Conservation (phyloP, 352 stramenopile genomes). For the Phytophthora pseudosyringae region DNA sequence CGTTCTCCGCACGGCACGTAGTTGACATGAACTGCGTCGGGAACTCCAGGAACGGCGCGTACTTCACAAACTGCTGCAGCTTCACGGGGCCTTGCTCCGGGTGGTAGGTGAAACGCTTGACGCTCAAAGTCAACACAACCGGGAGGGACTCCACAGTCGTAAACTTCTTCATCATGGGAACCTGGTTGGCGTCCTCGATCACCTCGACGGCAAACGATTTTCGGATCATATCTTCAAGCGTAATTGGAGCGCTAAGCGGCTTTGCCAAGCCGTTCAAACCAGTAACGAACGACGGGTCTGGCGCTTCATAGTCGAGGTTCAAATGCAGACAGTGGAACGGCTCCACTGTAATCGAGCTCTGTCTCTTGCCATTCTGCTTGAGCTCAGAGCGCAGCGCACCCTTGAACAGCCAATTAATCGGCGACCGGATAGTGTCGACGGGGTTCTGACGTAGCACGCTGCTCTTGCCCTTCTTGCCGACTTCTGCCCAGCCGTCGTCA, state of each 20-base stretch:
- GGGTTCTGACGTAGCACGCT: conserved; percentile 78
- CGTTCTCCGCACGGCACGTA: conserved; percentile 66
- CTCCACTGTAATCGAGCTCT: conserved; percentile 86
- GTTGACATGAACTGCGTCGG: conserved; percentile 69
- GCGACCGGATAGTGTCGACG: conserved; percentile 66
- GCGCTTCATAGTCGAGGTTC: conserved; percentile 70
- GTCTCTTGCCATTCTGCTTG: conserved; percentile 72
- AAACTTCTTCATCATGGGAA: conserved; percentile 71
- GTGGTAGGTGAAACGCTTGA: conserved; percentile 90
- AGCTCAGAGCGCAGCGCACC: conserved; percentile 79
- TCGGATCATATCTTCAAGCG: conserved; percentile 78
- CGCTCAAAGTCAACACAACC: conserved; percentile 79
- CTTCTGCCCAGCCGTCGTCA: conserved; percentile 81
- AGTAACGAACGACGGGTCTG: conserved; percentile 40
- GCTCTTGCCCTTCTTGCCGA: conserved; percentile 80
- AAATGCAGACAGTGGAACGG: conserved; percentile 88
- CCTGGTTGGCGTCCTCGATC: conserved; percentile 62
- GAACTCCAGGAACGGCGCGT: conserved; percentile 75
- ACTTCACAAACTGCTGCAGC: conserved; percentile 86
- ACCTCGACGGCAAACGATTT: conserved; percentile 78
- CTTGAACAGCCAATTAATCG: conserved; percentile 90
- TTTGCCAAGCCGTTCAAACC: conserved; percentile 49
- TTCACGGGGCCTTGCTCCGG: conserved; percentile 80
- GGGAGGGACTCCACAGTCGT: conserved; percentile 78
- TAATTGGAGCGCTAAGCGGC: conserved; percentile 45